Conservation (phyloP, 768 basidiomycete genomes). For the Lactarius evosmus region DNA sequence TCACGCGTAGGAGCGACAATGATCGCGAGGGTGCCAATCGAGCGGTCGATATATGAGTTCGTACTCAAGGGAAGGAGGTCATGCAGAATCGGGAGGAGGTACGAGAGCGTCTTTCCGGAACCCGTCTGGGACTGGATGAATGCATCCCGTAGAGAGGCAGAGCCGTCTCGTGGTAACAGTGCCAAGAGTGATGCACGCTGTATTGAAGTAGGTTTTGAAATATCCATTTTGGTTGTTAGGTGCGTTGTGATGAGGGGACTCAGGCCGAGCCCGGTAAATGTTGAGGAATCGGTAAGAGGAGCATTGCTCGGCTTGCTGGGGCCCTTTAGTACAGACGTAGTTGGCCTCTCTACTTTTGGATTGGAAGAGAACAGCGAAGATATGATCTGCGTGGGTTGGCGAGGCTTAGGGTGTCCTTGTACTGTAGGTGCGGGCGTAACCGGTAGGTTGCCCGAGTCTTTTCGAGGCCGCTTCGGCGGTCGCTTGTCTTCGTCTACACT, state of each 20-base stretch:
- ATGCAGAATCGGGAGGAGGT: conserved; percentile 91
- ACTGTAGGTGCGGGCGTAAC: neutral
- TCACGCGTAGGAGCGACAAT: conserved; percentile 95
- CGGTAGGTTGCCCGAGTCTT: neutral
- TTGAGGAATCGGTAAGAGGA: conserved; percentile 68
- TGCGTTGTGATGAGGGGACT: conserved; percentile 78
- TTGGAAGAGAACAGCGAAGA: conserved; percentile 81
- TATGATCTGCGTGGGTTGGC: conserved; percentile 23
- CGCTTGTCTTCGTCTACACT: neutral
- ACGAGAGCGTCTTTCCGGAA: conserved; percentile 93
- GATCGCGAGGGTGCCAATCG: conserved; percentile 90
- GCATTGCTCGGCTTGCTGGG: conserved; percentile 72
- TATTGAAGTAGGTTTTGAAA: conserved; percentile 84
- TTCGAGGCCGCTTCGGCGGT: conserved; percentile 24
- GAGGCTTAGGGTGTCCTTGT: conserved; percentile 12
- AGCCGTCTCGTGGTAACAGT: conserved; percentile 49
- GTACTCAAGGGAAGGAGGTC: conserved; percentile 88
- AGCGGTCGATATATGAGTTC: conserved; percentile 90
- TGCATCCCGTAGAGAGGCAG: conserved; percentile 56
- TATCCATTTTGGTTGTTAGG: conserved; percentile 73
- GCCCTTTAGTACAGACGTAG: conserved; percentile 30
- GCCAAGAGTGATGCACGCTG: conserved; percentile 69
- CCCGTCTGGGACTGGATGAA: conserved; percentile 98
- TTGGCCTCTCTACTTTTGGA: conserved; percentile 55
- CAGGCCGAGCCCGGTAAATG: conserved; percentile 79